Evolutionary conservation across 1,284 basidiomycete species (phyloP).

Genomic region (Ceratobasidium sp.): DNA sequence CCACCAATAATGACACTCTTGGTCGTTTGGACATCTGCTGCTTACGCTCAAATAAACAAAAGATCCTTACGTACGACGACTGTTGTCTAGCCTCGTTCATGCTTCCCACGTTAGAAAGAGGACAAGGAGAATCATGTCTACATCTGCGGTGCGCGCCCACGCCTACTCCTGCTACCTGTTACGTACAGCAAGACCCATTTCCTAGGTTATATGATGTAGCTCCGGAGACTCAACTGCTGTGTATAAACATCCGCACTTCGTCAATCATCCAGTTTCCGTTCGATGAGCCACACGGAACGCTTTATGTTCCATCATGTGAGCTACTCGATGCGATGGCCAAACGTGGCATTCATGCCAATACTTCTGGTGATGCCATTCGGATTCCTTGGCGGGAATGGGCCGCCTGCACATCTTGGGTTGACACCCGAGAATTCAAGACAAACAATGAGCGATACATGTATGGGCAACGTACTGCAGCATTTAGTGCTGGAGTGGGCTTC

Average conservation of each 20-base stretch:
- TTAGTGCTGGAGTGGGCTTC: neutral
- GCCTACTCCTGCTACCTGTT: constrained; percentile 6
- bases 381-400: constrained; percentile 10
- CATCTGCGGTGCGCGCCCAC: constrained; percentile 24
- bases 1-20: neutral
- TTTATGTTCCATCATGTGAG: neutral
- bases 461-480: constrained; percentile 14
- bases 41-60: neutral
- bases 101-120: neutral
- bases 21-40: constrained; percentile 11
- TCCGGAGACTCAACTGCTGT: constrained; percentile 12
- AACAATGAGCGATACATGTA: constrained; percentile 24
- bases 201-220: constrained; percentile 15
- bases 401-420: constrained; percentile 11
- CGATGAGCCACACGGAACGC: constrained; percentile 2
- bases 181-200: neutral
- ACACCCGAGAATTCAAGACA: neutral
- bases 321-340: neutral
- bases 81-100: constrained; percentile 15
- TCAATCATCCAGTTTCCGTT: constrained; percentile 2
- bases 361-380: neutral
- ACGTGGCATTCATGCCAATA: neutral
- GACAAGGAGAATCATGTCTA: constrained; percentile 15
- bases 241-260: constrained; percentile 17
- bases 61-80: neutral